Conservation (phyloP, 257 asterid genomes). For the Gentiana macrophylla region DNA sequence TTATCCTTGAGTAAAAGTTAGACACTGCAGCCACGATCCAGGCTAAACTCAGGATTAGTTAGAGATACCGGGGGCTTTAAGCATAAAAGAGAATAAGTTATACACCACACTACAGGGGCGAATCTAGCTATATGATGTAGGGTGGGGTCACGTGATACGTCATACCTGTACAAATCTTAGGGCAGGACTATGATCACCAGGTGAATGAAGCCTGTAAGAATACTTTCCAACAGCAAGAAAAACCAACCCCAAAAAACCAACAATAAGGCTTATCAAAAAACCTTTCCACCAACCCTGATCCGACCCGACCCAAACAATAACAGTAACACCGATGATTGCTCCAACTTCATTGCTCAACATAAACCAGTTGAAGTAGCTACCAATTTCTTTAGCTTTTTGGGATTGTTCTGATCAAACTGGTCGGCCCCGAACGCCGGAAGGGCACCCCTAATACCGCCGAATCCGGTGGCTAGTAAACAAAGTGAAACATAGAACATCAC, state of each 20-base stretch:
- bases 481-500: conserved; percentile 50
- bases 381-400: conserved; percentile 57
- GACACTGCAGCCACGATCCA: no score
- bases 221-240: conserved; percentile 43
- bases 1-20: no score
- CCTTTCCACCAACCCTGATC: conserved; percentile 76
- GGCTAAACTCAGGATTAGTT: no score
- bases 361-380: conserved; percentile 75
- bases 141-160: no score
- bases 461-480: conserved; percentile 53
- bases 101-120: no score
- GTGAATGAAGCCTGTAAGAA: conserved; percentile 48
- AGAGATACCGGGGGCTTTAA: no score
- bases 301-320: conserved; percentile 63
- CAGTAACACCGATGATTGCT: conserved; percentile 48
- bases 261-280: conserved; percentile 41
- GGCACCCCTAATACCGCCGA: conserved; percentile 63
- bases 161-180: conserved; percentile 39
- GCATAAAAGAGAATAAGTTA: no score
- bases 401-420: conserved; percentile 52
- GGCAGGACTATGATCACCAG: conserved; percentile 54
- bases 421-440: conserved; percentile 90
- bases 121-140: no score
- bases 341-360: conserved; percentile 51
- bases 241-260: conserved; percentile 24